Evolutionary conservation across 1,284 basidiomycete genomes (phyloP).

Genomic region (Limonomyces culmigenus): DNA sequence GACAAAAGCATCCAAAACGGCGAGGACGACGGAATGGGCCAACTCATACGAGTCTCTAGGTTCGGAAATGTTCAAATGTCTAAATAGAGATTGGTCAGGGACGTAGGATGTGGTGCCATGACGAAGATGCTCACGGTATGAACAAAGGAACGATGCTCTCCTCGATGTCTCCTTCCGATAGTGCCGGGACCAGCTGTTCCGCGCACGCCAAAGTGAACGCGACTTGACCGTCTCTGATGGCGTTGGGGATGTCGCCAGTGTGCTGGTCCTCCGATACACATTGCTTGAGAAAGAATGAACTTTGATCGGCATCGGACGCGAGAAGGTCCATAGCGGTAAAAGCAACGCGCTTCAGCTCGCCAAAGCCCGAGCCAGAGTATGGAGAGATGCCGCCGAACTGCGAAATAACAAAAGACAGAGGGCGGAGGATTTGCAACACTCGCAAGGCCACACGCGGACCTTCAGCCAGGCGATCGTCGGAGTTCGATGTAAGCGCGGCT

Average conservation of each 20-base stretch:
- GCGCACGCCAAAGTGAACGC: constrained; percentile 40
- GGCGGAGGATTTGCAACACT: constrained; percentile 33
- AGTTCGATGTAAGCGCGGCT: constrained; percentile 13
- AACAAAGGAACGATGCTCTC: constrained; percentile 35
- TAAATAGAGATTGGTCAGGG: constrained; percentile 25
- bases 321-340: constrained; percentile 58
- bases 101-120: constrained; percentile 3
- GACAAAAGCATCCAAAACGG: constrained; percentile 45
- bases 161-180: constrained; percentile 30
- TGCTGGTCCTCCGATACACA: background rate
- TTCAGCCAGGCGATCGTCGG: constrained; percentile 17
- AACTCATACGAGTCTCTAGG: constrained; percentile 57
- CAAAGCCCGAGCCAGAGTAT: constrained; percentile 29
- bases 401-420: constrained; percentile 53
- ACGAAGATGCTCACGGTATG: constrained; percentile 28
- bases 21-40: constrained; percentile 55
- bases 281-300: background rate
- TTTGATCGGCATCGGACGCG: constrained; percentile 18
- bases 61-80: constrained; percentile 18
- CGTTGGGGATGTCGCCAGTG: background rate
- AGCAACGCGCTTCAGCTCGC: constrained; percentile 50
- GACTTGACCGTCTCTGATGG: constrained; percentile 29
- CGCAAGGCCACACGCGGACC: constrained; percentile 25
- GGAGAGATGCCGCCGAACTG: constrained; percentile 56
- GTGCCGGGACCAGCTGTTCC: constrained; percentile 49